Conservation (phyloP, 768 basidiomycete species). For the Brasilioporus rufonigricans region DNA sequence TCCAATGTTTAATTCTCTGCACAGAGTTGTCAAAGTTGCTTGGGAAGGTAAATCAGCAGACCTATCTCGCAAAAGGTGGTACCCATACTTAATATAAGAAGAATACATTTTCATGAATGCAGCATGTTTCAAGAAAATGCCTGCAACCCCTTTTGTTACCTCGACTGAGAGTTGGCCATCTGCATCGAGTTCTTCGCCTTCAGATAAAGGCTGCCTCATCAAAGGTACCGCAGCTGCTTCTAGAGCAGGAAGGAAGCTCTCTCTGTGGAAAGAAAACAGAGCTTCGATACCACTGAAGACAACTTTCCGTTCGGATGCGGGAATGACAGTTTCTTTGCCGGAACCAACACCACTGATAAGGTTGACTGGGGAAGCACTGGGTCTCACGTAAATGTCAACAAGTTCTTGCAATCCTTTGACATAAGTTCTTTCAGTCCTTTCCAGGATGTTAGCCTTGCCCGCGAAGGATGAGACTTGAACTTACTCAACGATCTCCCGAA, state of each 20-base stretch:
- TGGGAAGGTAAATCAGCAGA: slow-evolving; percentile 14
- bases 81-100: slow-evolving; percentile 88
- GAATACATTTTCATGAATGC: slow-evolving; percentile 99
- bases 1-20: slow-evolving; percentile 86
- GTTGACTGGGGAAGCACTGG: slow-evolving; percentile 68
- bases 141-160: slow-evolving; percentile 79
- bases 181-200: slow-evolving; percentile 52
- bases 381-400: slow-evolving; percentile 92
- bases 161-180: slow-evolving; percentile 72
- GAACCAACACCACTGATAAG: slow-evolving; percentile 68
- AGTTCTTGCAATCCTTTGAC: slow-evolving; percentile 92
- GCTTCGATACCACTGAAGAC: slow-evolving; percentile 92
- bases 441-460: slow-evolving; percentile 12
- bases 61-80: slow-evolving; percentile 1
- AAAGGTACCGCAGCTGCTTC: slow-evolving; percentile 74
- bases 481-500: slow-evolving; percentile 90
- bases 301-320: slow-evolving; percentile 79
- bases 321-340: slow-evolving; percentile 81
- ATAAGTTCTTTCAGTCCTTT: slow-evolving; percentile 91
- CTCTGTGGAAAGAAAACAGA: slow-evolving; percentile 87
- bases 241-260: slow-evolving; percentile 89
- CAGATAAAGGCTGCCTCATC: slow-evolving; percentile 45
- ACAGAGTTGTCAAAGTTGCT: slow-evolving; percentile 96
- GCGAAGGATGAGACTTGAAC: slow-evolving; percentile 29
- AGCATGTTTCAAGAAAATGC: slow-evolving; percentile 89